A percentile compares a stretch with the other conserved stretches of the same genome.
phyloP scores from a whole-genome alignment of 371 early-diverging fungal genomes.

The Mortierella sp. region DNA sequence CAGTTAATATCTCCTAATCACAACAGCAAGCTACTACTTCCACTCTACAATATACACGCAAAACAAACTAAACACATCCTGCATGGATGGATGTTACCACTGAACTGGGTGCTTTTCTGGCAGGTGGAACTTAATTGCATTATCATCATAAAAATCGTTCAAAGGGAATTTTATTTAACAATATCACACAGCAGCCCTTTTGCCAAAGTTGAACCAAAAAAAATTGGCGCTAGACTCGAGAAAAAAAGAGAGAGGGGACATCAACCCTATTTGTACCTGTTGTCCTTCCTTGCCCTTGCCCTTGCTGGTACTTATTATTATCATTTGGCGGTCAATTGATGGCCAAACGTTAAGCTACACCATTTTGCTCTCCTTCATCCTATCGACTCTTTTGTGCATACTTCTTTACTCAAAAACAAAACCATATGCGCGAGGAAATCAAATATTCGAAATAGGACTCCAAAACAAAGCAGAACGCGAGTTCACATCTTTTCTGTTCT shows the following conservation, averaged over 20 bases:
- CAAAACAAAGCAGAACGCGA: conserved; percentile 8
- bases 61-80: too few relatives aligned
- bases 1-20: not conserved
- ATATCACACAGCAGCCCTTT: too few relatives aligned
- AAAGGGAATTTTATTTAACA: too few relatives aligned
- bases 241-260: not conserved
- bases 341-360: not conserved
- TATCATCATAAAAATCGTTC: not conserved
- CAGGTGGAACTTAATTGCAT: not conserved
- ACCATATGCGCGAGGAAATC: not conserved
- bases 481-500: not conserved
- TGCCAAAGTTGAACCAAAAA: not conserved
- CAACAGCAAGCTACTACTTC: too few relatives aligned
- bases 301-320: not conserved
- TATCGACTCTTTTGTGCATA: not conserved
- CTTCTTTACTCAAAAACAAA: not conserved
- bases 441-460: not conserved
- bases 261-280: not conserved
- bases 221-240: not conserved
- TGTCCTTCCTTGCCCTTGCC: conserved; percentile 1
- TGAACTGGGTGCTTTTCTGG: too few relatives aligned
- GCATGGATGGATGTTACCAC: too few relatives aligned
- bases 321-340: not conserved
- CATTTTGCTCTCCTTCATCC: not conserved
- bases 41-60: too few relatives aligned